These are phyloP conservation scores for Botryobasidium botryosum DNA, from an alignment of 768 basidiomycete genomes.

Conservation along the genomic window DNA sequence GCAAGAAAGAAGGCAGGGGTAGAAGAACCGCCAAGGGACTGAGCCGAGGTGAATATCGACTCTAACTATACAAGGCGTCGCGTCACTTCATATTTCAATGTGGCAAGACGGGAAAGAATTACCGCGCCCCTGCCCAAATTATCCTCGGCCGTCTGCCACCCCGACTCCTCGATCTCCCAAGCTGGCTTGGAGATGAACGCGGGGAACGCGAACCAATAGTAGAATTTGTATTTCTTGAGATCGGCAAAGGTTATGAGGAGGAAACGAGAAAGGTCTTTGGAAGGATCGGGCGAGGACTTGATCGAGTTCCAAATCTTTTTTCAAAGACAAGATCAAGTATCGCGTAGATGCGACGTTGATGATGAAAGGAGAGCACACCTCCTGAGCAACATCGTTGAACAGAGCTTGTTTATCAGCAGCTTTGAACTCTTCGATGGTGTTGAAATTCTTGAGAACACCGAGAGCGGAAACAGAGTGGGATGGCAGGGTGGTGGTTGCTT, in stretches of 20 bases:
- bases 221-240: slow-evolving; percentile 95
- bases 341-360: slow-evolving; percentile 1
- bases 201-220: slow-evolving; percentile 97
- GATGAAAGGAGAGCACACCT: slow-evolving; percentile 31
- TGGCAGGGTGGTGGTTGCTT: slow-evolving; percentile 24
- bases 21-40: neutral
- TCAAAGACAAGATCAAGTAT: neutral
- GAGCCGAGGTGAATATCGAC: slow-evolving; percentile 2
- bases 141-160: slow-evolving; percentile 36
- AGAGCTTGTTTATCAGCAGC: slow-evolving; percentile 74
- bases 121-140: slow-evolving; percentile 30
- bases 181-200: slow-evolving; percentile 78
- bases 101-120: too few relatives aligned
- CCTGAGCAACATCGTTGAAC: slow-evolving; percentile 53
- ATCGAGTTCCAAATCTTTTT: slow-evolving; percentile 55
- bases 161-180: slow-evolving; percentile 60
- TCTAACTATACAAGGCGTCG: neutral
- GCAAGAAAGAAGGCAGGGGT: slow-evolving; percentile 37
- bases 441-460: slow-evolving; percentile 83
- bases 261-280: slow-evolving; percentile 50
- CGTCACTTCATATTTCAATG: too few relatives aligned
- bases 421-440: slow-evolving; percentile 94
- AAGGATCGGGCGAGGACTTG: slow-evolving; percentile 31
- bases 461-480: slow-evolving; percentile 33
- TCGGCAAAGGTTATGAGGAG: slow-evolving; percentile 89